Percentiles rank a stretch among this genome's conserved stretches.
Conservation (phyloP, 129 eudicot genomes). For the Dittrichia graveolens region DNA sequence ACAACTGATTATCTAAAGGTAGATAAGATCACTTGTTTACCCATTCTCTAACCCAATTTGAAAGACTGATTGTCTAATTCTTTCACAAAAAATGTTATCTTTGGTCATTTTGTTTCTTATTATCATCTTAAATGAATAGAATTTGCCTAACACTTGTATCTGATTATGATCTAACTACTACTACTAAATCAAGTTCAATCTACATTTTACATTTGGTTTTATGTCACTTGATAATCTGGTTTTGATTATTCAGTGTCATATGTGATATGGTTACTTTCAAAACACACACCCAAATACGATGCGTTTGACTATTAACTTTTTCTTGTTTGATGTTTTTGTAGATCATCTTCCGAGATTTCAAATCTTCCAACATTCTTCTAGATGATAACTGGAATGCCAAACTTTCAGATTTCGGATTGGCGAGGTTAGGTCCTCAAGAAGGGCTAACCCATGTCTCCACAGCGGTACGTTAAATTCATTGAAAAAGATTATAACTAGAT, state of each 20-base stretch:
- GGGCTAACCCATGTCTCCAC: constrained; percentile 95
- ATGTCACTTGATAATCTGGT: not conserved
- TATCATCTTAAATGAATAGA: no score
- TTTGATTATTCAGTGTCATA: not conserved
- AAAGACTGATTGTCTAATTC: no score
- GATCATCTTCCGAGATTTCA: constrained; percentile 96
- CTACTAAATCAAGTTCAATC: no score
- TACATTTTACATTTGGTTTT: not conserved
- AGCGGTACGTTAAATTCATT: constrained; percentile 54
- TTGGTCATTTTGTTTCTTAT: no score
- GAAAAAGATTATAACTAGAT: no score
- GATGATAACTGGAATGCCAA: constrained; percentile 95
- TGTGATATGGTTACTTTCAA: not conserved
- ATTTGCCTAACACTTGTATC: no score
- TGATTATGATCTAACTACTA: no score
- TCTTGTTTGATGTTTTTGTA: constrained; percentile 26
- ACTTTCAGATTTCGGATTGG: constrained; percentile 96
- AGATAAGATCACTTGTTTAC: no score
- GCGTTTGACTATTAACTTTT: not conserved
- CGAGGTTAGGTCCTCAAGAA: constrained; percentile 90
- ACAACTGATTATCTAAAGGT: not conserved
- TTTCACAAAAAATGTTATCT: no score
- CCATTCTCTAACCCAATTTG: no score
- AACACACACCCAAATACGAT: not conserved
- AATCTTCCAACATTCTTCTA: constrained; percentile 89